Base-by-base conservation (phyloP, 805 yeast genomes). In the Lipomyces spencermartinsiae region DNA sequence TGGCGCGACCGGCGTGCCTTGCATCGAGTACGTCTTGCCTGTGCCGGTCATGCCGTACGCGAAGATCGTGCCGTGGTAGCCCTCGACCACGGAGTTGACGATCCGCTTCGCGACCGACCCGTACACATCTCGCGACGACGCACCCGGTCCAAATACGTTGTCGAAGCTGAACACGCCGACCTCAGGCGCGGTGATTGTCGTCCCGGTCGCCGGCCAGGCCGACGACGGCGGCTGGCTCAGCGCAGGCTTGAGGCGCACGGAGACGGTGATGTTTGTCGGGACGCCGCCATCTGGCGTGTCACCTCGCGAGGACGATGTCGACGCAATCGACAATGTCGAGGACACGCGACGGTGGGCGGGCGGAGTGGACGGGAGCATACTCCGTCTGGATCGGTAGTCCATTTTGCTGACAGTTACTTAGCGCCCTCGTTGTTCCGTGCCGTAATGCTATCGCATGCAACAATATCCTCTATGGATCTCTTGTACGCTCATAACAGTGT, bases 41-140 rank as follows among this genome's bases (percentile, higher is more conserved):
- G 96, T 89, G 0, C 97, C 97, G 0, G 97, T 92, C 92, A 91
- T 91, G 46, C 97, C 97, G 75, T 92, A 92, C 0, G 98, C 98
- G 77, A 94, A 92, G 0, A 93, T 87, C 0, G 97, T 93, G 16
- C 93, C 75, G 54, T 73, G 73, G 77, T 80, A 93, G 0, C 97
- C 97, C 16, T 87, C 88, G 73, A 83, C 83, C 69, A 85, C 87
- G 76, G 83, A 86, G 70, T 75, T 80, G 51, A 83, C 87, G 77
- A 84, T 83, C 46, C 82, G 86, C 72, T 75, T 83, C 59, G 86
- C 96, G 60, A 82, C 81, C 14, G 78, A 77, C 22, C 80, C 79
- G 76, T 91, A 94, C 1, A 94, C 91, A 25, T 85, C 84, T 3
- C 75, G 70, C 35, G 84, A 76, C 16, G 70, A 51, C 4, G 71